Conservation (phyloP, 208 protist species). For the Leishmania guyanensis region DNA sequence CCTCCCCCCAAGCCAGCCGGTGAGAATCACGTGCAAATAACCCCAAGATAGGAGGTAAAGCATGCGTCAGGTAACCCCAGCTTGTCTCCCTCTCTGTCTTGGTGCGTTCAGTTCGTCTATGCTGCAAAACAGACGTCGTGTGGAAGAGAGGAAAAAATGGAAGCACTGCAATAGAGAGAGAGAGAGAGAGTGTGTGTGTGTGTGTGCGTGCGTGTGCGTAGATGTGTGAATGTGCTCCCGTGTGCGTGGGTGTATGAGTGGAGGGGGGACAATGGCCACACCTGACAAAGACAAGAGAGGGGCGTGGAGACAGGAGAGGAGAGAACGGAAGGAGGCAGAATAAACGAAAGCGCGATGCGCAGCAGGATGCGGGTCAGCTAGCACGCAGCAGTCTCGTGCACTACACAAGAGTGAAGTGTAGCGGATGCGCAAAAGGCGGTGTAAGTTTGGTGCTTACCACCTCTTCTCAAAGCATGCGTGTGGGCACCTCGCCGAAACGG, state of each 20-base stretch:
- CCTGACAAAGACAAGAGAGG: slow-evolving; percentile 1
- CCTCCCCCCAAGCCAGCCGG: neutral
- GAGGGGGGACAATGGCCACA: neutral
- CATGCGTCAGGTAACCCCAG: neutral
- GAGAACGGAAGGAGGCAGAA: neutral
- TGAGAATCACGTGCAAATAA: neutral
- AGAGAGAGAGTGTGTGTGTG: too few relatives aligned
- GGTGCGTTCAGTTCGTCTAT: neutral
- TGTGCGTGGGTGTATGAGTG: neutral
- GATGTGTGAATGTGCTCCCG: slow-evolving; percentile 1
- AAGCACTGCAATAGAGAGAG: neutral
- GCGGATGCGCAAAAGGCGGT: neutral
- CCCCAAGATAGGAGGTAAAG: neutral
- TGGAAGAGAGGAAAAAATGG: neutral
- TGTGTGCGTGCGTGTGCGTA: slow-evolving; percentile 6
- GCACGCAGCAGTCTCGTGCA: neutral
- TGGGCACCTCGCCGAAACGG: neutral
- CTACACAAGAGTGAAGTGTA: neutral
- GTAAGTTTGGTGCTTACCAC: neutral
- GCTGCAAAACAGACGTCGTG: neutral
- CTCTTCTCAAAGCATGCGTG: neutral
- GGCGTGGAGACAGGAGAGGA: neutral
- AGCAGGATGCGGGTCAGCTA: neutral
- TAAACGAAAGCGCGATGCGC: neutral
- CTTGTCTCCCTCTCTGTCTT: neutral